A percentile compares a stretch with the other conserved stretches of the same genome.
Conservation (phyloP, 768 basidiomycete genomes). For the Tricholoma terreum region DNA sequence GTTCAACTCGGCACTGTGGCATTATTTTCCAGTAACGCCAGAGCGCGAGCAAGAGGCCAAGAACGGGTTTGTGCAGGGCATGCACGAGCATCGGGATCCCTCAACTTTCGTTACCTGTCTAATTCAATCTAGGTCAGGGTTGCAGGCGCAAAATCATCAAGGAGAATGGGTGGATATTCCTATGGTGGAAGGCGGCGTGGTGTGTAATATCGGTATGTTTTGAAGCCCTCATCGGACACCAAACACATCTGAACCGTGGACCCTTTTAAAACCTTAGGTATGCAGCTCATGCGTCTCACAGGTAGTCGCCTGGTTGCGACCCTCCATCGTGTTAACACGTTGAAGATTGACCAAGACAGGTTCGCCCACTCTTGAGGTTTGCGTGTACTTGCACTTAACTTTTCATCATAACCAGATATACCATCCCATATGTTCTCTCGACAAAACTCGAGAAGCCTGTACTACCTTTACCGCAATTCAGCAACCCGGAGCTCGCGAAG, state of each 20-base stretch:
- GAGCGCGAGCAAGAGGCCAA: constrained; percentile 17
- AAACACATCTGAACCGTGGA: too few species aligned
- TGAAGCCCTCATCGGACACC: background rate
- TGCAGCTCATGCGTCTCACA: constrained; percentile 29
- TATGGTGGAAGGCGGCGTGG: constrained; percentile 27
- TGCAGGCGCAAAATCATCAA: constrained; percentile 27
- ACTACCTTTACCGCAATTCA: constrained; percentile 23
- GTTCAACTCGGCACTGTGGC: constrained; percentile 30
- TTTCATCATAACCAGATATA: constrained; percentile 14
- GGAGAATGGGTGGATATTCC: constrained; percentile 29
- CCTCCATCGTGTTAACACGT: constrained; percentile 29
- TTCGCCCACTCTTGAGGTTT: background rate
- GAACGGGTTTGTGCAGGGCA: constrained; percentile 27
- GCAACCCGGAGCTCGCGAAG: constrained; percentile 18
- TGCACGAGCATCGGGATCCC: constrained; percentile 32
- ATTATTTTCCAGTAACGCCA: constrained; percentile 24
- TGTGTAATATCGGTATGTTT: constrained; percentile 27
- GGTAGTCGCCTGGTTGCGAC: constrained; percentile 28
- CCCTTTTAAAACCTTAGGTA: constrained; percentile 9
- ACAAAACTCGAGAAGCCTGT: constrained; percentile 26
- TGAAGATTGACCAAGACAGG: constrained; percentile 27
- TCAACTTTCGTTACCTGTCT: constrained; percentile 29
- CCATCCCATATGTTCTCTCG: constrained; percentile 28
- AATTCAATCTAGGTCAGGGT: constrained; percentile 25
- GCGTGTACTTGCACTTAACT: background rate